A percentile compares a stretch with the other conserved stretches of the same genome.
Evolutionary conservation across 2,329 filamentous ascomycete species (phyloP).

Genomic region (Paracorniculantispora psalliotae): DNA sequence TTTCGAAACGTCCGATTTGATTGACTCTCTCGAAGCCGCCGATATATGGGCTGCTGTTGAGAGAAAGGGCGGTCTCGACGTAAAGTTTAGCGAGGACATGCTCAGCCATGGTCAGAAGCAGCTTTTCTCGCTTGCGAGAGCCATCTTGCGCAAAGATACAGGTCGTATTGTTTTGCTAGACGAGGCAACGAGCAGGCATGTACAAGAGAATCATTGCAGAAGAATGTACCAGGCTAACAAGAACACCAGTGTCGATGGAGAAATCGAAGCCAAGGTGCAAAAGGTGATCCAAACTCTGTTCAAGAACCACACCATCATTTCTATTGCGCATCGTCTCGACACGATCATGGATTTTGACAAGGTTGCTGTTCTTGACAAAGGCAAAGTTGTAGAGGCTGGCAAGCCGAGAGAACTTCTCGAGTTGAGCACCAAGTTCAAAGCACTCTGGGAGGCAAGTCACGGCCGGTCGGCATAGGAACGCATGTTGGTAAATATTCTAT

Average conservation of each 20-base stretch:
- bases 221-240: neutral
- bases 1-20: conserved; percentile 31
- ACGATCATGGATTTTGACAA: conserved; percentile 37
- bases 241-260: conserved; percentile 26
- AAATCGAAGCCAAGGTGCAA: conserved; percentile 29
- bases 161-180: conserved; percentile 41
- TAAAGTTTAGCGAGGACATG: conserved; percentile 27
- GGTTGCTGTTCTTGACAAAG: conserved; percentile 25
- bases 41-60: conserved; percentile 37
- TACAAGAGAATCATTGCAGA: neutral
- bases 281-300: conserved; percentile 28
- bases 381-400: conserved; percentile 23
- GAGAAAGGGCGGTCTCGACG: conserved; percentile 33
- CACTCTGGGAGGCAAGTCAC: conserved; percentile 26
- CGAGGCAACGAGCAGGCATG: conserved; percentile 34
- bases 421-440: conserved; percentile 19
- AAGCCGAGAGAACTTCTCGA: conserved; percentile 21
- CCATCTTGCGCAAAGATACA: conserved; percentile 34
- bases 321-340: conserved; percentile 35
- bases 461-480: neutral
- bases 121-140: conserved; percentile 45
- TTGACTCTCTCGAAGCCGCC: conserved; percentile 37
- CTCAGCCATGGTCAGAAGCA: conserved; percentile 45
- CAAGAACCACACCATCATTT: conserved; percentile 46
- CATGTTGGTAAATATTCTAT: neutral